These are phyloP conservation scores for Wickerhamomyces canadensis DNA, from an alignment of 805 yeast species.

Conservation along the genomic window DNA sequence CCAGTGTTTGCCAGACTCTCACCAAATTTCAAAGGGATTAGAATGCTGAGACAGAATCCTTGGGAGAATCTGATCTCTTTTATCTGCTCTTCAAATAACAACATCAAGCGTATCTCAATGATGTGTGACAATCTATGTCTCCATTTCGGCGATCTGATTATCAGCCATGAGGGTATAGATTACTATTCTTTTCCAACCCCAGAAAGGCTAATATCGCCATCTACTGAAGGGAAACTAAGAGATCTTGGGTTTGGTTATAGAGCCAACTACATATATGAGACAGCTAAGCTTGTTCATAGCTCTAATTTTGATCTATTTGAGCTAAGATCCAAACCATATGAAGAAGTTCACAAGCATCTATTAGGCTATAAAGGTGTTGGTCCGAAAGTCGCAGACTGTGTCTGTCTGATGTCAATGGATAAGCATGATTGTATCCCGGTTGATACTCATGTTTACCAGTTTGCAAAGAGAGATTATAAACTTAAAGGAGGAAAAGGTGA, in stretches of 20 bases:
- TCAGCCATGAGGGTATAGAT: slow-evolving; percentile 43
- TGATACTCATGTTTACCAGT: slow-evolving; percentile 91
- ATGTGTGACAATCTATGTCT: slow-evolving; percentile 81
- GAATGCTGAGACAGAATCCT: slow-evolving; percentile 90
- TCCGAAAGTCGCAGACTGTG: slow-evolving; percentile 97
- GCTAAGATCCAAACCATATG: slow-evolving; percentile 42
- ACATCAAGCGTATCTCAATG: slow-evolving; percentile 85
- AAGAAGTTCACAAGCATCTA: slow-evolving; percentile 51
- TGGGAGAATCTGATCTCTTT: slow-evolving; percentile 93
- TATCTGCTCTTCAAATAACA: slow-evolving; percentile 94
- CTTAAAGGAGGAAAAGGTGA: slow-evolving; percentile 32
- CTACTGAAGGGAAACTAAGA: slow-evolving; percentile 41
- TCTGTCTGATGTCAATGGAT: slow-evolving; percentile 84
- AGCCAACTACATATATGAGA: slow-evolving; percentile 78
- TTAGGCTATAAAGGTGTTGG: slow-evolving; percentile 83
- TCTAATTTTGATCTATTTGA: slow-evolving; percentile 31
- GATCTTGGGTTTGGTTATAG: slow-evolving; percentile 76
- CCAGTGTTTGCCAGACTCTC: slow-evolving; percentile 35
- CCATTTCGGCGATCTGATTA: slow-evolving; percentile 62
- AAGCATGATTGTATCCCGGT: slow-evolving; percentile 88
- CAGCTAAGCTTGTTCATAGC: slow-evolving; percentile 46
- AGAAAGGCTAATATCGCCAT: slow-evolving; percentile 33
- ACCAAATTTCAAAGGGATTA: slow-evolving; percentile 54
- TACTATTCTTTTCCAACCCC: slow-evolving; percentile 78
- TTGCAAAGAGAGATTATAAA: slow-evolving; percentile 78